Conservation (phyloP, 768 basidiomycete genomes). For the Suillus bovinus region DNA sequence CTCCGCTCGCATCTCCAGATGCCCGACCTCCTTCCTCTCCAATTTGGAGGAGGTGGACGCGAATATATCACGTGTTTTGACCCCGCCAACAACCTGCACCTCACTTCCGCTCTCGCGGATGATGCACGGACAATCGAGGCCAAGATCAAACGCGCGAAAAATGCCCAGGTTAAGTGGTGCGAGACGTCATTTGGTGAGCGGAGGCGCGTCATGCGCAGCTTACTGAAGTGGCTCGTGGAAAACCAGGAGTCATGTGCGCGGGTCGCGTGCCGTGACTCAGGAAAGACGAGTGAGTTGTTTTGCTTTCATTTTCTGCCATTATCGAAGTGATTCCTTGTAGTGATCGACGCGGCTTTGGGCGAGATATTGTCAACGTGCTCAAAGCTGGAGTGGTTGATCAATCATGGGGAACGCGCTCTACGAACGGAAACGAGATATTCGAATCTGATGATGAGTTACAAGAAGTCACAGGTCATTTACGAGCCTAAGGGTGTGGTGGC, state of each 20-base stretch:
- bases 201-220: conserved; percentile 78
- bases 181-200: conserved; percentile 77
- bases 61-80: conserved; percentile 90
- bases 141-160: conserved; percentile 68
- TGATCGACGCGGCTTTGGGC: conserved; percentile 91
- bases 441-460: conserved; percentile 73
- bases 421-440: conserved; percentile 68
- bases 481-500: conserved; percentile 93
- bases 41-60: conserved; percentile 44
- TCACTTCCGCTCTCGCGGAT: conserved; percentile 78
- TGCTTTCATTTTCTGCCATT: neutral
- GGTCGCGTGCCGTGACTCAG: conserved; percentile 91
- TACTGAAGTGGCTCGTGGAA: conserved; percentile 90
- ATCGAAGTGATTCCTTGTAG: conserved; percentile 38
- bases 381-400: conserved; percentile 91
- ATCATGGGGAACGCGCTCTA: conserved; percentile 78
- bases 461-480: conserved; percentile 76
- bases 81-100: conserved; percentile 83
- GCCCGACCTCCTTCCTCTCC: conserved; percentile 51
- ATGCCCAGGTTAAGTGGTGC: conserved; percentile 75
- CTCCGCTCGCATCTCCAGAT: conserved; percentile 66
- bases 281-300: conserved; percentile 73
- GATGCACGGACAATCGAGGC: conserved; percentile 63
- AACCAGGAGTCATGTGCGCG: conserved; percentile 86
- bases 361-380: conserved; percentile 95